Percentiles rank a stretch among this genome's conserved stretches.
Conservation (phyloP, 306 rosid genomes). For the Vigna hirtella region DNA sequence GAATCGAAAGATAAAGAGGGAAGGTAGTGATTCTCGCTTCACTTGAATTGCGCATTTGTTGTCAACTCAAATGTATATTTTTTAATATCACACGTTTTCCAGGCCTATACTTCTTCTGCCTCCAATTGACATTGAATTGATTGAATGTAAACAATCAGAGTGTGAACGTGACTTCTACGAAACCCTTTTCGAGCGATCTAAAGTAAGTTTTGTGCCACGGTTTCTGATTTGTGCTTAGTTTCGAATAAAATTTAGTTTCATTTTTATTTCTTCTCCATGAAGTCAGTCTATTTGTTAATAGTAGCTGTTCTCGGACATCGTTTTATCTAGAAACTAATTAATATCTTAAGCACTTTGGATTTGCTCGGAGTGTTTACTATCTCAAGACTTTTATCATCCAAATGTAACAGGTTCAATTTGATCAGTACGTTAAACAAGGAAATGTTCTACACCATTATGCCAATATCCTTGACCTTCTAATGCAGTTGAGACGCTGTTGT, state of each 20-base stretch:
- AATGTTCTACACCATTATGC: conserved; percentile 83
- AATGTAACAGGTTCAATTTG: conserved; percentile 75
- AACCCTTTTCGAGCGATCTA: conserved; percentile 78
- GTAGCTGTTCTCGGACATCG: not conserved
- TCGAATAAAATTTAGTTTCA: not conserved
- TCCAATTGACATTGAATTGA: conserved; percentile 69
- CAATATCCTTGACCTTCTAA: conserved; percentile 79
- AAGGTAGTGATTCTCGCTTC: conserved; percentile 58
- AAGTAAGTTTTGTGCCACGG: conserved; percentile 53
- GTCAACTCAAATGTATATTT: not conserved
- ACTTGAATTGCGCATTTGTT: conserved; percentile 4
- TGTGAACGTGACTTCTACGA: conserved; percentile 80
- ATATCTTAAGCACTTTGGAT: not conserved
- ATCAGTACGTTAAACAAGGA: conserved; percentile 83
- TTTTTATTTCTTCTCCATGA: not conserved
- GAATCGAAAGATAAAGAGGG: conserved; percentile 79
- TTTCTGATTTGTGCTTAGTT: conserved; percentile 2
- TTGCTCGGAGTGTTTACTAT: not conserved
- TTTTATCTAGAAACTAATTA: conserved; percentile 9
- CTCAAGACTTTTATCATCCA: conserved; percentile 21
- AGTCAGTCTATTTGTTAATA: not conserved
- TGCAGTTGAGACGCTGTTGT: conserved; percentile 89
- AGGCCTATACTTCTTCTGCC: conserved; percentile 89
- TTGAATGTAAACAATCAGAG: conserved; percentile 81
- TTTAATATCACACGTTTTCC: conserved; percentile 35